These are phyloP conservation scores for Mortierella sp. DNA, from an alignment of 371 early-diverging fungal genomes.

Conservation along the genomic window DNA sequence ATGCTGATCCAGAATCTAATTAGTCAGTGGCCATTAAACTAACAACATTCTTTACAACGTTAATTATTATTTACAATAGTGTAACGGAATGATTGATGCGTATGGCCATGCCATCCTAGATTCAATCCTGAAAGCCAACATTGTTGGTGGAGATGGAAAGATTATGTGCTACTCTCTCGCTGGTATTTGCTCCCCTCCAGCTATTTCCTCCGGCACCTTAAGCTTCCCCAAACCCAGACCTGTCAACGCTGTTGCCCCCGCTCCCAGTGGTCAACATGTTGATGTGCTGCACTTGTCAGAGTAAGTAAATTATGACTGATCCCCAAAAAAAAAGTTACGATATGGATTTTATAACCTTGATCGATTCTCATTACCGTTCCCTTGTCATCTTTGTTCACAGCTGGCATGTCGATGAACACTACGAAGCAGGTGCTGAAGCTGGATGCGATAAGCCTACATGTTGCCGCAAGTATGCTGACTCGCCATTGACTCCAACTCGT, in stretches of 20 bases:
- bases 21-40: background rate
- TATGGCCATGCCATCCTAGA: constrained; percentile 35
- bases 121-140: constrained; percentile 28
- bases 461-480: constrained; percentile 60
- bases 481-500: constrained; percentile 9
- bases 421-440: constrained; percentile 66
- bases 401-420: constrained; percentile 73
- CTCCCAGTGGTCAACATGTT: constrained; percentile 58
- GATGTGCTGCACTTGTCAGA: constrained; percentile 71
- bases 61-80: constrained; percentile 22
- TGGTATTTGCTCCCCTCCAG: constrained; percentile 33
- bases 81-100: constrained; percentile 34
- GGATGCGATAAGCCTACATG: constrained; percentile 68
- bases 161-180: constrained; percentile 29
- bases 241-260: constrained; percentile 20
- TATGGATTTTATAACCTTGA: background rate
- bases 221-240: constrained; percentile 68
- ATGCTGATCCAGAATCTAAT: background rate
- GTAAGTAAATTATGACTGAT: constrained; percentile 32
- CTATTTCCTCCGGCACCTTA: constrained; percentile 38
- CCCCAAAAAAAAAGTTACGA: background rate
- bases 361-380: background rate
- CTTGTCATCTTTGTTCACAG: constrained; percentile 5
- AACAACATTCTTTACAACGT: background rate
- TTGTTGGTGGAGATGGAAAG: constrained; percentile 38